phyloP scores from a whole-genome alignment of 116 monocot genomes.

The Zostera marina region DNA sequence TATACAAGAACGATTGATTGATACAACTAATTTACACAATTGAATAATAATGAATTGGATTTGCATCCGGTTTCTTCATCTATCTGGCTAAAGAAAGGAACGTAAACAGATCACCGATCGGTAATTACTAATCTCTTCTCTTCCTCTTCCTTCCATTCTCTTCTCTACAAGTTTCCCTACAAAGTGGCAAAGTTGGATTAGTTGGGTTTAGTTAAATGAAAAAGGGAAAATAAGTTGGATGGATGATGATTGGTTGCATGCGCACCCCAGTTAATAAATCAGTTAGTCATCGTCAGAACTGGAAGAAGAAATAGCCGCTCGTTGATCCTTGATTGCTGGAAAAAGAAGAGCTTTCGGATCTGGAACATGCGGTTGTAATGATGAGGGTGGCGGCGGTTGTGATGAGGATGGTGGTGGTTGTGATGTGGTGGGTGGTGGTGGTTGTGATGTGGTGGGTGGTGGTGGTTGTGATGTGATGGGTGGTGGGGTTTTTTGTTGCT shows the following conservation, averaged over 20 bases:
- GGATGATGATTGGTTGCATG: not conserved
- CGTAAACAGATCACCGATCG: no score
- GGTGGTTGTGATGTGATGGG: not conserved
- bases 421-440: no score
- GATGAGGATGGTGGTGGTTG: no score
- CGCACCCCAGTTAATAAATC: not conserved
- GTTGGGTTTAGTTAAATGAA: not conserved
- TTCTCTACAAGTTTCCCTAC: not conserved
- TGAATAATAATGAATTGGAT: no score
- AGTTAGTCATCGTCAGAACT: conserved; percentile 4
- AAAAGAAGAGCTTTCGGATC: conserved; percentile 27
- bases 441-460: not conserved
- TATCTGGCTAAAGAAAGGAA: no score
- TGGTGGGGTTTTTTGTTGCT: not conserved
- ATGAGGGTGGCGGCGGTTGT: no score
- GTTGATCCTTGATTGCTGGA: conserved; percentile 40
- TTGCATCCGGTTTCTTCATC: no score
- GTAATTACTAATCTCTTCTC: no score
- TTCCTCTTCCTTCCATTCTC: no score
- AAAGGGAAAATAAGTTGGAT: not conserved
- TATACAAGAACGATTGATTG: no score
- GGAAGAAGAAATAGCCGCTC: not conserved
- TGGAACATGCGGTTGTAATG: no score
- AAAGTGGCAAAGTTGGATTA: not conserved
- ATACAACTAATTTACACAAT: no score